Percentiles rank a stretch among this genome's conserved stretches.
Conservation (phyloP, 148 eudicot genomes). For the Limonium bicolor region DNA sequence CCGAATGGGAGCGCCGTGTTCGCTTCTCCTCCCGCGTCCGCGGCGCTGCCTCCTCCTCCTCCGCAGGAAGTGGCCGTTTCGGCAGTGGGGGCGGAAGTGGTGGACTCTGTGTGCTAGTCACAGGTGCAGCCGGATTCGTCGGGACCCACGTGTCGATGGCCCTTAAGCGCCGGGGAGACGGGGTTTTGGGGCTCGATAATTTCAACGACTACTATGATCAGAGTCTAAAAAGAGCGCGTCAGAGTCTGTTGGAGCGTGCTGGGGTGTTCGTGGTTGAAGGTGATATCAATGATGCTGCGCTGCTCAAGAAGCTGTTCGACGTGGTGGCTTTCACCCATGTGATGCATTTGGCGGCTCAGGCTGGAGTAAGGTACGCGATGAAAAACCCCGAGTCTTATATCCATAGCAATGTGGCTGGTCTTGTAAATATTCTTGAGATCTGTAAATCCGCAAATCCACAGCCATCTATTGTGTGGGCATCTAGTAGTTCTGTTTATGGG, state of each 20-base stretch:
- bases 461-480: constrained; percentile 62
- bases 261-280: constrained; percentile 46
- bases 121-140: constrained; percentile 65
- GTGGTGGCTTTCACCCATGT: constrained; percentile 43
- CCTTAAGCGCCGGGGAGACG: constrained; percentile 40
- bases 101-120: constrained; percentile 36
- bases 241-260: constrained; percentile 28
- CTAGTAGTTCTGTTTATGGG: constrained; percentile 68
- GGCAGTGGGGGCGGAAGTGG: constrained; percentile 10
- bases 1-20: constrained; percentile 38
- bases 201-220: constrained; percentile 49
- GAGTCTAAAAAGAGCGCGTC: constrained; percentile 28
- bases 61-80: not conserved
- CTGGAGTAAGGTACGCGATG: constrained; percentile 73
- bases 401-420: constrained; percentile 52
- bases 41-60: constrained; percentile 2
- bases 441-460: constrained; percentile 50
- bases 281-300: constrained; percentile 36
- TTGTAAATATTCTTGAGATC: constrained; percentile 43
- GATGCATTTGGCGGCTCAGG: constrained; percentile 68
- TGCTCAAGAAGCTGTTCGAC: constrained; percentile 36
- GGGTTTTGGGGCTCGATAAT: constrained; percentile 53
- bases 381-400: constrained; percentile 44
- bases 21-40: constrained; percentile 34
- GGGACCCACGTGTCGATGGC: constrained; percentile 51